Evolutionary conservation across 306 rosid species (phyloP), one percentile per base, ranked within the genome.

Genomic region (Vigna nakashimae): DNA sequence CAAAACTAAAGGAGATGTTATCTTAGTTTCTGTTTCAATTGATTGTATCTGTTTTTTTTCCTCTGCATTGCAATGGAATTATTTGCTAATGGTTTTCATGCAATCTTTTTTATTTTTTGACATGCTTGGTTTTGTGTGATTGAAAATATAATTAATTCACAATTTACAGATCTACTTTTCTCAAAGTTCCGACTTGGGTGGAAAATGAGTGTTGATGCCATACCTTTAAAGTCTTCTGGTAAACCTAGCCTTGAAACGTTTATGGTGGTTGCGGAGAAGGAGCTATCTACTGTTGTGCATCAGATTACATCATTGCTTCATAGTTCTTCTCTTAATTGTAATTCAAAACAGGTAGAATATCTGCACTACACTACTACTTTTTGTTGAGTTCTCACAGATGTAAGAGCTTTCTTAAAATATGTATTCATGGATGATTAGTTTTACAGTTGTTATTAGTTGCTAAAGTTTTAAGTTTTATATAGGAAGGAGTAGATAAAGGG

Each of bases 181-280:
- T 81, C 96, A 0, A 91, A 82, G 81, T 92, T 89, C 46, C 93
- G 98, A 69, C 87, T 88, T 75, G 98, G 98, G 49, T 95, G 98
- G 98, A 95, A 89, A 87, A 86, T 88, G 91, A 88, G 66, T 75
- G 84, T 95, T 64, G 80, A 88, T 83, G 90, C 89, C 83, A 87
- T 95, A 80, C 92, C 97, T 74, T 84, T 80, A 79, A 86, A 87
- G 43, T 77, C 91, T 28, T 83, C 92, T 72, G 55, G 72, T 51
- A 90, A 88, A 81, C 90, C 97, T 74, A 86, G 74, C 73, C 94
- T 90, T 83, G 93, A 87, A 81, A 91, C 98, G 3, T 90, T 87
- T 81, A 83, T 95, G 91, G 93, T 92, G 58, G 91, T 95, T 81
- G 92, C 74, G 80, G 91, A 87, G 91, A 95, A 90, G 86, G 91